Percentiles rank a stretch among this genome's conserved stretches.
Conservation (phyloP, 192 early-diverging fungal genomes). For the Coemansia sp. region DNA sequence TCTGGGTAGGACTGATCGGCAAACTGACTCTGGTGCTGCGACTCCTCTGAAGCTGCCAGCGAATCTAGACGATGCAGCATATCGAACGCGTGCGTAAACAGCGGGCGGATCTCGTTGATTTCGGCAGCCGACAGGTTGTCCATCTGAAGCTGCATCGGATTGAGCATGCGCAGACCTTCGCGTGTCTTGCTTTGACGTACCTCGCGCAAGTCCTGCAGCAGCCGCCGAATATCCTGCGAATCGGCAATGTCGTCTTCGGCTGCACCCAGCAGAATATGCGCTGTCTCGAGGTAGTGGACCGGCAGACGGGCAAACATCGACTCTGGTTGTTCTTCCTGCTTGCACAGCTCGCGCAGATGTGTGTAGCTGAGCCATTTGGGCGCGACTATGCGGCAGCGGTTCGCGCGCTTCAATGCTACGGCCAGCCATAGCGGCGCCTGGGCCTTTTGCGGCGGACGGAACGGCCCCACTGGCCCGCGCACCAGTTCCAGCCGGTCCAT, state of each 20-base stretch:
- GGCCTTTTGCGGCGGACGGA: constrained; percentile 74
- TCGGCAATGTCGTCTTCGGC: constrained; percentile 83
- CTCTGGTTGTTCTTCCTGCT: constrained; percentile 66
- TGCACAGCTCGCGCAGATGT: constrained; percentile 60
- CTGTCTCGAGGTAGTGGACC: constrained; percentile 78
- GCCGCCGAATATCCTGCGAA: constrained; percentile 65
- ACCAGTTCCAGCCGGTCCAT: constrained; percentile 75
- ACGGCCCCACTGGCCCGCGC: constrained; percentile 74
- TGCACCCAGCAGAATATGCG: constrained; percentile 73
- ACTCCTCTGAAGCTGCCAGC: constrained; percentile 19
- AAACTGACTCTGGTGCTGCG: constrained; percentile 26
- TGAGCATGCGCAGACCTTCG: constrained; percentile 65
- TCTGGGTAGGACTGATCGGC: constrained; percentile 29
- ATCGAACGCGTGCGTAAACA: constrained; percentile 81
- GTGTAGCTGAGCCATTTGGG: constrained; percentile 83
- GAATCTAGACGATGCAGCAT: constrained; percentile 44
- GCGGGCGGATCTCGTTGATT: constrained; percentile 90
- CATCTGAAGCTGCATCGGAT: constrained; percentile 73
- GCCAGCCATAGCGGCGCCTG: constrained; percentile 90
- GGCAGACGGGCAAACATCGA: constrained; percentile 72
- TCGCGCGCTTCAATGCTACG: constrained; percentile 73
- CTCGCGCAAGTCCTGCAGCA: constrained; percentile 85
- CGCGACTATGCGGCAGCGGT: constrained; percentile 75
- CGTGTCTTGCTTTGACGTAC: constrained; percentile 77
- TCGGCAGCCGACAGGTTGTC: constrained; percentile 83